Percentiles rank a stretch among this genome's conserved stretches.
Evolutionary conservation across 2,329 filamentous ascomycete genomes (phyloP).

Genomic region (Alternaria consortialis): DNA sequence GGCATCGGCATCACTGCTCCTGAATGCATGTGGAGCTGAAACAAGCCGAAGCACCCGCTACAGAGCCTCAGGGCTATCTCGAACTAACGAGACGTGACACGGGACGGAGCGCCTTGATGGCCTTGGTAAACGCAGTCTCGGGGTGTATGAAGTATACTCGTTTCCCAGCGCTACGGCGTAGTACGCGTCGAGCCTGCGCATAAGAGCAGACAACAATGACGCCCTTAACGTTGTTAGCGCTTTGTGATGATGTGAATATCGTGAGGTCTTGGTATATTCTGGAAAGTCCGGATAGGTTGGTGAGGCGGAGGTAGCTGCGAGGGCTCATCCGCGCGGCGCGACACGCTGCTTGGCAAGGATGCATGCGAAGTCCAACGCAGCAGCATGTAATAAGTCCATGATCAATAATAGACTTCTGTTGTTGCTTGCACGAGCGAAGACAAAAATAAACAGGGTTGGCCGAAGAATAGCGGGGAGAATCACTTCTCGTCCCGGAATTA

Average conservation of each 20-base stretch:
- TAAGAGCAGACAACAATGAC: background rate
- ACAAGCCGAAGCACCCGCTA: background rate
- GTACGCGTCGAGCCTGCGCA: background rate
- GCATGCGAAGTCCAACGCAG: background rate
- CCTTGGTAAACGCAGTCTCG: background rate
- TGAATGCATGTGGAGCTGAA: background rate
- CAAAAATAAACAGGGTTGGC: background rate
- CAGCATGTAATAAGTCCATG: background rate
- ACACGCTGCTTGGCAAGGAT: background rate
- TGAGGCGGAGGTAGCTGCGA: background rate
- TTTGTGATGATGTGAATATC: background rate
- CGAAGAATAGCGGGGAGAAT: background rate
- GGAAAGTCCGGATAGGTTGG: background rate
- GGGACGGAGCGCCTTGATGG: background rate
- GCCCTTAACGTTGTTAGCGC: background rate
- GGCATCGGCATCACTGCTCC: background rate
- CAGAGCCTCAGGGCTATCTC: background rate
- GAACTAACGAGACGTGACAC: background rate
- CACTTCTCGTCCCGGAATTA: background rate
- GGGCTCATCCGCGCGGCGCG: no score
- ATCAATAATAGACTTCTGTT: background rate
- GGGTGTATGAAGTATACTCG: background rate
- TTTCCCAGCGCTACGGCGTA: background rate
- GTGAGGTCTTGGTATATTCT: background rate
- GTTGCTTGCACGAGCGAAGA: background rate